Percentiles rank a stretch among this genome's conserved stretches.
These are phyloP conservation scores for Stephanodiscus triporus DNA, from an alignment of 108 stramenopile genomes.

Conservation along the genomic window DNA sequence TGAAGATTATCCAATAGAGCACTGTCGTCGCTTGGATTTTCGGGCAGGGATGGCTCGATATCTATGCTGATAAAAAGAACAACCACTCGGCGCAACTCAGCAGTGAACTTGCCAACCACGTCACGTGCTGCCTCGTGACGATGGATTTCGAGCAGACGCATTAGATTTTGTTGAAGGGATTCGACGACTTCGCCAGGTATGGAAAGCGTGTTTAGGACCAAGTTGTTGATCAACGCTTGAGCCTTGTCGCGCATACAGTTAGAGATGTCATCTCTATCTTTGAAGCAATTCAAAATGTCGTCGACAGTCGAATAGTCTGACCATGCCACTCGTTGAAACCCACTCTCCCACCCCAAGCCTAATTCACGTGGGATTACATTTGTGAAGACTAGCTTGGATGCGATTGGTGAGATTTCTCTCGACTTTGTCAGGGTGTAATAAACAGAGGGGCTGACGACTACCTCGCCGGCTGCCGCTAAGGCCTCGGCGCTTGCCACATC, in stretches of 20 bases:
- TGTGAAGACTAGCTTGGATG: constrained; percentile 18
- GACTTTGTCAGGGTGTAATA: neutral
- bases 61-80: constrained; percentile 29
- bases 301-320: constrained; percentile 7
- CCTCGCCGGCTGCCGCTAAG: constrained; percentile 27
- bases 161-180: constrained; percentile 11
- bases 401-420: neutral
- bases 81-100: constrained; percentile 31
- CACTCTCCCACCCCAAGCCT: constrained; percentile 6
- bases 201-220: neutral
- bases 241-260: neutral
- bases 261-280: constrained; percentile 1
- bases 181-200: neutral
- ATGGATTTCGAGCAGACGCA: constrained; percentile 23
- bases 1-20: constrained; percentile 24
- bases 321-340: constrained; percentile 20
- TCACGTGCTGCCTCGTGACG: constrained; percentile 31
- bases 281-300: constrained; percentile 16
- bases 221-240: constrained; percentile 17
- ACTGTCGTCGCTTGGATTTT: constrained; percentile 21
- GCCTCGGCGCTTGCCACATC: constrained; percentile 28
- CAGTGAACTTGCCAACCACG: constrained; percentile 24
- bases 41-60: constrained; percentile 22
- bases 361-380: neutral
- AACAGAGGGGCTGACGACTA: constrained; percentile 31